Conservation (phyloP, 164 flowering plant species). For the Magnolia kwangsiensis region DNA sequence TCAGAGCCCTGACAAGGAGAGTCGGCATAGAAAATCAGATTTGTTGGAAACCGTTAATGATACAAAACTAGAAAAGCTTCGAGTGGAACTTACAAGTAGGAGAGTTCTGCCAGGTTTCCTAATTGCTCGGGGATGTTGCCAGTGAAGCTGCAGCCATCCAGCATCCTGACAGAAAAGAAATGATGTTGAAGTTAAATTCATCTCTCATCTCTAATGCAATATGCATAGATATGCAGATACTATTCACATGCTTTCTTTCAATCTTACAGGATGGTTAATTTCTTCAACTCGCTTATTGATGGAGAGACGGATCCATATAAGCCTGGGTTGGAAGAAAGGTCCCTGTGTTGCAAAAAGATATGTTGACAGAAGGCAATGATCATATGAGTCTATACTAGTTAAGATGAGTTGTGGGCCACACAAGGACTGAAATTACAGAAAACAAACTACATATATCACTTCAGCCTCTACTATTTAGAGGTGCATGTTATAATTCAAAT, state of each 20-base stretch:
- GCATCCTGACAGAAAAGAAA: slow-evolving; percentile 44
- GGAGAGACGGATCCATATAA: slow-evolving; percentile 67
- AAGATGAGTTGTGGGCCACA: neutral
- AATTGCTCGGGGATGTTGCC: slow-evolving; percentile 74
- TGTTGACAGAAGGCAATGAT: no score
- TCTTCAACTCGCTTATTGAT: slow-evolving; percentile 53
- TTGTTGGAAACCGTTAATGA: neutral
- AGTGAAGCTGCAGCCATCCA: slow-evolving; percentile 78
- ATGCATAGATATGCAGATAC: neutral
- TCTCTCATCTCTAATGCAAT: neutral
- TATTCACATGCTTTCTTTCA: neutral
- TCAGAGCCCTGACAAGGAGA: slow-evolving; percentile 63
- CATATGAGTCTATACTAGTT: neutral
- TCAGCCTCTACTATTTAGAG: neutral
- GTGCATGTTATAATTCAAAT: neutral
- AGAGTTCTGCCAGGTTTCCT: slow-evolving; percentile 60
- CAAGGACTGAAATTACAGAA: neutral
- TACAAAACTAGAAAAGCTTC: neutral
- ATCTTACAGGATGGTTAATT: slow-evolving; percentile 66
- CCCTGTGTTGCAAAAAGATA: slow-evolving; percentile 36
- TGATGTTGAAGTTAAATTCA: neutral
- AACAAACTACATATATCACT: neutral
- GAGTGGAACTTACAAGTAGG: slow-evolving; percentile 66
- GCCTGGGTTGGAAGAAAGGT: slow-evolving; percentile 64
- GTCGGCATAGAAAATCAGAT: neutral